Evolutionary conservation across 176 grass and related monocot species (phyloP).

Genomic region (Urochloa ruziziensis): DNA sequence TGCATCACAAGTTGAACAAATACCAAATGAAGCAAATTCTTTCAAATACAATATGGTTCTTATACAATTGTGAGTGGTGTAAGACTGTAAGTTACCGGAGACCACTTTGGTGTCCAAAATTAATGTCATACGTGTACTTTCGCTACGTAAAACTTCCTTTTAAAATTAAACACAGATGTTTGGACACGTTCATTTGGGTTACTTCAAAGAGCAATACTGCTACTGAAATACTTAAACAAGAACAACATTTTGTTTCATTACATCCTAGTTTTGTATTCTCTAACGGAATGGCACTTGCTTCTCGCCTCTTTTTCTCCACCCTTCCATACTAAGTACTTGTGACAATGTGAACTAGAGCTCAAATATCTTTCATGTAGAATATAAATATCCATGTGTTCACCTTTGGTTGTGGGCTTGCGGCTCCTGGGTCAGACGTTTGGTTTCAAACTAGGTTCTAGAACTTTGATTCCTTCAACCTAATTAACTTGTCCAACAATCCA

Average conservation of each 20-base stretch:
- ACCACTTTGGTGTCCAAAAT: background rate
- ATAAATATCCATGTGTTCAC: background rate
- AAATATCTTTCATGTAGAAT: background rate
- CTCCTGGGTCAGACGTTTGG: background rate
- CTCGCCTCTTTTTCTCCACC: background rate
- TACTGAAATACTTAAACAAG: background rate
- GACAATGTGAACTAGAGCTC: background rate
- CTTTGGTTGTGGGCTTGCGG: background rate
- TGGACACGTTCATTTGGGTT: background rate
- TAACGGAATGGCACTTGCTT: too few species aligned
- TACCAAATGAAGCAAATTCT: too few species aligned
- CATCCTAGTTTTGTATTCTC: background rate
- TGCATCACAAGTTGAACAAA: too few species aligned
- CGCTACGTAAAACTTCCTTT: background rate
- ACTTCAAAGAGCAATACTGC: too few species aligned
- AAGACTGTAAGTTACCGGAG: too few species aligned
- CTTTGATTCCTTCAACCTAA: background rate
- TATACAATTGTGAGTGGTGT: too few species aligned
- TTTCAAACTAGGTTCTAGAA: background rate
- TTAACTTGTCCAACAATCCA: background rate
- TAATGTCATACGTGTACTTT: background rate
- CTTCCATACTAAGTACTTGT: too few species aligned
- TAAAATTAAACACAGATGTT: background rate
- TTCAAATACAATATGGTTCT: too few species aligned
- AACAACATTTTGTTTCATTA: background rate